Evolutionary conservation across 208 protist species (phyloP).

Genomic region (Acanthamoeba lenticulata): DNA sequence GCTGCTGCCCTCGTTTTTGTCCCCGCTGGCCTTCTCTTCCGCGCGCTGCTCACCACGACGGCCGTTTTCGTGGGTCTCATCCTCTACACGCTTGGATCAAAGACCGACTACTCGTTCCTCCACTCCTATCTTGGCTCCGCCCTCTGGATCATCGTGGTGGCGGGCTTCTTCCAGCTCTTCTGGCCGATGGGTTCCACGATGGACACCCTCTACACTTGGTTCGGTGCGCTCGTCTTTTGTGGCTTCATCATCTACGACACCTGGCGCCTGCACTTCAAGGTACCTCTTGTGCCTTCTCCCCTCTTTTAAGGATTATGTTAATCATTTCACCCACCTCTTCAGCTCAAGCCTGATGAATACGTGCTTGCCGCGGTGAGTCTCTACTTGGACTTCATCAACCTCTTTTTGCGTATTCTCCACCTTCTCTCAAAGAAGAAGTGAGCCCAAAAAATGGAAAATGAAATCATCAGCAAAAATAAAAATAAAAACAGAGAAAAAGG

Average conservation of each 20-base stretch:
- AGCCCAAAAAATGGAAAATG: no score
- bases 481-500: no score
- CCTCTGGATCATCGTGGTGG: slow-evolving; percentile 4
- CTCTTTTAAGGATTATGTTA: not conserved
- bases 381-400: slow-evolving; percentile 61
- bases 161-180: slow-evolving; percentile 23
- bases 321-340: not conserved
- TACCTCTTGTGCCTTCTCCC: not conserved
- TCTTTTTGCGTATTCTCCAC: slow-evolving; percentile 8
- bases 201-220: slow-evolving; percentile 40
- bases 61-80: slow-evolving; percentile 46
- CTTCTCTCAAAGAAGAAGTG: slow-evolving; percentile 8
- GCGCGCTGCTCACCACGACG: not conserved
- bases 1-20: not conserved
- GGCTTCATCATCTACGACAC: slow-evolving; percentile 52
- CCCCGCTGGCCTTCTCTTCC: not conserved
- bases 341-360: slow-evolving; percentile 28
- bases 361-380: not conserved
- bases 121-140: not conserved
- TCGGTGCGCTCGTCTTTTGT: slow-evolving; percentile 43
- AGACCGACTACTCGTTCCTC: slow-evolving; percentile 18
- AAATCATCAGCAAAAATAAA: no score
- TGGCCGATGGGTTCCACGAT: not conserved
- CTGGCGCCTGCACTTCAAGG: slow-evolving; percentile 44
- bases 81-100: slow-evolving; percentile 28